These are phyloP conservation scores for Quercus parvula DNA, from an alignment of 306 rosid genomes.

Conservation along the genomic window DNA sequence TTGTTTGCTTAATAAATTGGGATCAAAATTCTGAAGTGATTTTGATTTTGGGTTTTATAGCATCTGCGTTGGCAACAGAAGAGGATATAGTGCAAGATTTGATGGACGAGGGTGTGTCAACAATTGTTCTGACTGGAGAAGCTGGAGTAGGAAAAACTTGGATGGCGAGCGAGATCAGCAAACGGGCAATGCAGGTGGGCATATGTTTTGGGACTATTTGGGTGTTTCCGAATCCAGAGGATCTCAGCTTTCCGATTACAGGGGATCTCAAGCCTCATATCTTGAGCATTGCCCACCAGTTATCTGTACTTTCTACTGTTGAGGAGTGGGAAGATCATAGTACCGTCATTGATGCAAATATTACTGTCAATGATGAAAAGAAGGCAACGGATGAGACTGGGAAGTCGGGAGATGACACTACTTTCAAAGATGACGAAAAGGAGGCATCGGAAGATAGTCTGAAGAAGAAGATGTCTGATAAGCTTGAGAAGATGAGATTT, in stretches of 20 bases:
- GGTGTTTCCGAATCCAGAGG: conserved; percentile 3
- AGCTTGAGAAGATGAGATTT: too few relatives aligned
- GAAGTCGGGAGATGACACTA: background rate
- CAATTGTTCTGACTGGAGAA: conserved; percentile 18
- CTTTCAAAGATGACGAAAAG: background rate
- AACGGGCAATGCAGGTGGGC: background rate
- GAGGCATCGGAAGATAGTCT: background rate
- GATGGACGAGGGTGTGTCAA: background rate
- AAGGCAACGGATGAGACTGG: too few relatives aligned
- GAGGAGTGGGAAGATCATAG: conserved; percentile 11
- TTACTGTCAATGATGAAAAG: too few relatives aligned
- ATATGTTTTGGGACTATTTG: conserved; percentile 1
- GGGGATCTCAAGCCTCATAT: background rate
- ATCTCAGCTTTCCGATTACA: too few relatives aligned
- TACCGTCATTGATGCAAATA: too few relatives aligned
- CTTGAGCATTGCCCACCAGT: background rate
- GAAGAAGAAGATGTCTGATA: too few relatives aligned
- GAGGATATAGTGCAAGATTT: too few relatives aligned
- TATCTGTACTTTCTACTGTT: background rate
- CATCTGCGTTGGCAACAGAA: too few relatives aligned
- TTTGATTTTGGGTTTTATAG: too few relatives aligned
- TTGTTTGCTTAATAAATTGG: too few relatives aligned
- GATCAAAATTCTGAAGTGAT: too few relatives aligned
- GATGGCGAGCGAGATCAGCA: conserved; percentile 19
- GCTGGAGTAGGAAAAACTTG: conserved; percentile 20